Evolutionary conservation across 129 eudicot genomes (phyloP), one percentile per base, ranked within the genome.

Genomic region (Artemisia tridentata): DNA sequence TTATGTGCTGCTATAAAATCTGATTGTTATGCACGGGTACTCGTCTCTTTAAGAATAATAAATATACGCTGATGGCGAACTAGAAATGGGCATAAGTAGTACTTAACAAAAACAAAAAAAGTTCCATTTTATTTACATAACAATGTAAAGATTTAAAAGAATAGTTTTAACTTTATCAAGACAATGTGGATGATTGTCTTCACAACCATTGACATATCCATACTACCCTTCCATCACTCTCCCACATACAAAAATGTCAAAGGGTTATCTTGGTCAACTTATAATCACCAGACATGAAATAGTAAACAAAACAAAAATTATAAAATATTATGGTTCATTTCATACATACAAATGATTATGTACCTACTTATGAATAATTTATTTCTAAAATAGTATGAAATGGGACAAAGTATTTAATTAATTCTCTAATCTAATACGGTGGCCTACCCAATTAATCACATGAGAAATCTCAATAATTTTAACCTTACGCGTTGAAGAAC

Each of bases 321-420:
- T 0, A 53, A 7, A 12, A 34, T 21, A 21, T 31, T 72, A 45
- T 29, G 51, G 67, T 72, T 72, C 77, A 72, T 72, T 18, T 16
- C n/a, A 25, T 64, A 62, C 70, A 72, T 31, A 72, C 70, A 72
- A 72, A 73, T 73, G 70, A 73, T 49, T 62, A 72, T 72, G 69
- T 48, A 48, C 69, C 61, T 16, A 72, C 13, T 7, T n/a, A 60
- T 29, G 14, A 48, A 60, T 61, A 16, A 29, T 72, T 60, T 60
- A 72, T 25, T 70, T 45, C 9, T 25, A 51, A 27, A 47, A 27
- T 60, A 72, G 23, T 72, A 25, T 72, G 62, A 72, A 25, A n/a
- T 25, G n/a, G 25, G 11, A 10, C 55, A 49, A 21, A 45, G 3
- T 34, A 34, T 59, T 25, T 58, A 45, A 63, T 48, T n/a, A n/a